Evolutionary conservation across 176 grass and related monocot species (phyloP).

Genomic region (Oryza australiensis): DNA sequence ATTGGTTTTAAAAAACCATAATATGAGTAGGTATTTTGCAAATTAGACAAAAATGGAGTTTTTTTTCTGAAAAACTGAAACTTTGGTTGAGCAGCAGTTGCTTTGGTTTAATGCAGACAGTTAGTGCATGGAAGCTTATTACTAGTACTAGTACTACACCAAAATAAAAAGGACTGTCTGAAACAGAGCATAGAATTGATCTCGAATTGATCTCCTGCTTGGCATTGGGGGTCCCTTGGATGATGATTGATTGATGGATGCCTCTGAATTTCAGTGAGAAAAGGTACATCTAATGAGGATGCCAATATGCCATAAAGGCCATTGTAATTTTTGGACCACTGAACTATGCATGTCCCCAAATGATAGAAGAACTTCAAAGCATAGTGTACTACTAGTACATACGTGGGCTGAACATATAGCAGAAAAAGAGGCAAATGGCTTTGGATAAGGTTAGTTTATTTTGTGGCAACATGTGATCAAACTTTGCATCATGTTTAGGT

Average conservation of each 20-base stretch:
- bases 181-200: background rate
- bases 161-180: background rate
- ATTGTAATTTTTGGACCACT: background rate
- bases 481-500: background rate
- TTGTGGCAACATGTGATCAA: background rate
- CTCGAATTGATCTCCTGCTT: background rate
- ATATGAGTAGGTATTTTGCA: background rate
- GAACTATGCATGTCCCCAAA: background rate
- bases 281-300: background rate
- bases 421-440: background rate
- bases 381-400: background rate
- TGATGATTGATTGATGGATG: background rate
- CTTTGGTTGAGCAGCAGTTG: background rate
- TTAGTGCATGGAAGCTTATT: background rate
- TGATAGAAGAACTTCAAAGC: background rate
- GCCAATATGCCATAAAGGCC: background rate
- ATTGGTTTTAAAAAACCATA: background rate
- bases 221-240: background rate
- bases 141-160: background rate
- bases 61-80: background rate
- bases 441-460: conserved; percentile 7
- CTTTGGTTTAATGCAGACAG: background rate
- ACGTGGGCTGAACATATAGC: background rate
- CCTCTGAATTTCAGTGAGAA: conserved; percentile 9
- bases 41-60: background rate